A percentile compares a stretch with the other conserved stretches of the same genome.
Evolutionary conservation across 2,329 filamentous ascomycete genomes (phyloP).

Genomic region (Claviceps quebecensis): DNA sequence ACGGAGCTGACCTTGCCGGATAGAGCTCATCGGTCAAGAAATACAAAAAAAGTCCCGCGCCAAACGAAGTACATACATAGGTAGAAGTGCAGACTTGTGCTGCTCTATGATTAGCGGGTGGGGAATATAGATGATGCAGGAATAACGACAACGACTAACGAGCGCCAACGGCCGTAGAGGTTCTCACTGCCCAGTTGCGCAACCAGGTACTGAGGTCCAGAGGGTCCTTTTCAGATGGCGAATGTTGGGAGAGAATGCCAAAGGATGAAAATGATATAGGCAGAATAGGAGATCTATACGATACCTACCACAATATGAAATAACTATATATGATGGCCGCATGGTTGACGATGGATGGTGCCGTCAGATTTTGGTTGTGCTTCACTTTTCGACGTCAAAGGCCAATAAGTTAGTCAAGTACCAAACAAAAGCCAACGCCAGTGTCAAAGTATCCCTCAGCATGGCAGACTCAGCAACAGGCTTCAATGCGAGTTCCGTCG

Average conservation of each 20-base stretch:
- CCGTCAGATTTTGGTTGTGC: not conserved
- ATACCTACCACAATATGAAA: not conserved
- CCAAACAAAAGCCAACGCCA: too few relatives aligned
- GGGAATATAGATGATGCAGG: not conserved
- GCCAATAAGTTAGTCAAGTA: not conserved
- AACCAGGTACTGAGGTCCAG: not conserved
- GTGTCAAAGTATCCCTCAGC: not conserved
- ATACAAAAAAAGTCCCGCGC: too few relatives aligned
- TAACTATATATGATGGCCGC: not conserved
- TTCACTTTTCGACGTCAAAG: not conserved
- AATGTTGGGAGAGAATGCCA: not conserved
- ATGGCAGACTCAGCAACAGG: constrained; percentile 14
- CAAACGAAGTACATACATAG: too few relatives aligned
- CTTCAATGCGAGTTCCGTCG: constrained; percentile 51
- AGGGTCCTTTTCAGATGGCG: not conserved
- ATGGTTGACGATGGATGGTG: not conserved
- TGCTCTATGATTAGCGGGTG: too few relatives aligned
- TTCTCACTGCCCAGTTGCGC: not conserved
- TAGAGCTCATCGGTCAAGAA: too few relatives aligned
- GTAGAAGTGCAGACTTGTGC: too few relatives aligned
- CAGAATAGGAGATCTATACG: not conserved
- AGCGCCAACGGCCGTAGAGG: constrained; percentile 1
- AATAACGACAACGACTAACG: not conserved
- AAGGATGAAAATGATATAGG: not conserved
- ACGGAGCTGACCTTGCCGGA: too few relatives aligned